Evolutionary conservation across 2,329 filamentous ascomycete species (phyloP).

Genomic region (Penicillium sp.): DNA sequence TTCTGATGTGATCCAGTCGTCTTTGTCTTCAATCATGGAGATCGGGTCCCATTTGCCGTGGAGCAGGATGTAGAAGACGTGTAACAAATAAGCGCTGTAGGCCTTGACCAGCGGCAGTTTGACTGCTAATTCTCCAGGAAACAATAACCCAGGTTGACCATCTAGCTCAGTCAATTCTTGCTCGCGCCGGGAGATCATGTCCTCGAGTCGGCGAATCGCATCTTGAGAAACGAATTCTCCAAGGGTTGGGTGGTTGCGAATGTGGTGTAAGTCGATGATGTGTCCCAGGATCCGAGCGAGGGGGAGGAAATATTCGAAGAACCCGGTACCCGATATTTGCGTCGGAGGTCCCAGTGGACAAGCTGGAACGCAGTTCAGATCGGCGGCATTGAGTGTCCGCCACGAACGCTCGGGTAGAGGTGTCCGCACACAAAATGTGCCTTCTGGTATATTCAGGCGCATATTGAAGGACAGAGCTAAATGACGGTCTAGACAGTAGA

Average conservation of each 20-base stretch:
- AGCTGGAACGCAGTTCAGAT: constrained; percentile 31
- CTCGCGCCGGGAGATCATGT: constrained; percentile 42
- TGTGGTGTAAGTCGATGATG: constrained; percentile 50
- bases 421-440: constrained; percentile 38
- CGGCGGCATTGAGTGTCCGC: constrained; percentile 40
- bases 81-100: constrained; percentile 50
- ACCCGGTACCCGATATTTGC: constrained; percentile 41
- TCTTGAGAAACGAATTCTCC: constrained; percentile 37
- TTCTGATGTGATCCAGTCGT: constrained; percentile 50
- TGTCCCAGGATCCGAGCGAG: constrained; percentile 52
- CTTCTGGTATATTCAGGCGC: constrained; percentile 46
- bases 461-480: constrained; percentile 50
- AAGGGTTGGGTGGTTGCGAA: constrained; percentile 45
- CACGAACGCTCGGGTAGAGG: constrained; percentile 45
- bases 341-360: constrained; percentile 39
- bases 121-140: neutral
- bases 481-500: constrained; percentile 51
- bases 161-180: constrained; percentile 37
- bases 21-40: constrained; percentile 50
- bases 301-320: constrained; percentile 53
- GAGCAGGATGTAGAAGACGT: constrained; percentile 50
- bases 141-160: constrained; percentile 16
- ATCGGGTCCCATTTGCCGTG: constrained; percentile 53
- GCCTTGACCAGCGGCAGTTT: constrained; percentile 40
- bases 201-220: constrained; percentile 36